Evolutionary conservation across 2,329 filamentous ascomycete species (phyloP), one percentile per base, ranked within the genome.

Genomic region (Coniochaeta sp.): DNA sequence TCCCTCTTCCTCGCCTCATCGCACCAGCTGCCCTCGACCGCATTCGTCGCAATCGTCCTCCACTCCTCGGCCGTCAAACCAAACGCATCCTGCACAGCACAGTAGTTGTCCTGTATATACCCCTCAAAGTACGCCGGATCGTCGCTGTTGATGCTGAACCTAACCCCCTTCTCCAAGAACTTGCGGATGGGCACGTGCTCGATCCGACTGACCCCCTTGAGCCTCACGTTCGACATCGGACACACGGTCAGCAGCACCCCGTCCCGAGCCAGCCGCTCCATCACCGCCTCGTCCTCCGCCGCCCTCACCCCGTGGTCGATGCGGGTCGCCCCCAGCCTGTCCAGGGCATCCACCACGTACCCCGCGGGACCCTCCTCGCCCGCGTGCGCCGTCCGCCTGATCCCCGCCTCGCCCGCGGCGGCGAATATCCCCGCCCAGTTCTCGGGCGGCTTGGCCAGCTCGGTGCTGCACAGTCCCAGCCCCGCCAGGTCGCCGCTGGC

Each of bases 241-340:
- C 89, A 93, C 40, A 91, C 77, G 0, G 88, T 89, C 61, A 93
- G 72, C 69, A 93, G 68, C 22, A 82, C 84, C 40, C 80, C 76
- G 60, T 84, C 75, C 14, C 73, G 69, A 1, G 81, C 87, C 16
- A 91, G 78, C 26, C 81, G 77, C 62, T 76, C 69, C 70, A 91
- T 74, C 28, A 92, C 75, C 22, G 71, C 76, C 0, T 77, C 72
- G 64, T 90, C 85, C 50, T 88, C 79, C 6, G 81, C 77, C 9
- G 90, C 77, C 9, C 84, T 81, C 60, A 90, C 85, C 0, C 89
- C 89, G 69, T 93, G 89, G 70, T 93, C 89, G 67, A 93, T 90
- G 47, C 90, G 82, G 70, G 81, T 76, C 47, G 85, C 83, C 24
- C 79, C 76, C 50, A 91, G 79, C 33, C 78, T 69, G 65, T 89